These are phyloP conservation scores for Annulohypoxylon truncatum DNA, from an alignment of 2,329 filamentous ascomycete genomes.

Conservation along the genomic window DNA sequence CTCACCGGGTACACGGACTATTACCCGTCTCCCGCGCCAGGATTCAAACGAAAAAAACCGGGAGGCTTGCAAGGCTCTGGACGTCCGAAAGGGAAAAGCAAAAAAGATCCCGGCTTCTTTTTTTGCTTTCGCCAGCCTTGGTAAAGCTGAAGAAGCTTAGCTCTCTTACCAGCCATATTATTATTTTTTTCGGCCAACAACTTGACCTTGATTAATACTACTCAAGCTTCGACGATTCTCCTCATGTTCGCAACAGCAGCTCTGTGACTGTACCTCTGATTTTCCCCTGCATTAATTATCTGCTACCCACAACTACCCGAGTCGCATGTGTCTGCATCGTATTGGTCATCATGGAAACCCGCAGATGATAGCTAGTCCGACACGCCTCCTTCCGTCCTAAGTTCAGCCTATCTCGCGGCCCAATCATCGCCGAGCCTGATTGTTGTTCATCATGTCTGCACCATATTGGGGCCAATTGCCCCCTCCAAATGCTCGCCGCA, in stretches of 20 bases:
- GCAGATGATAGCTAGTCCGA: slow-evolving; percentile 41
- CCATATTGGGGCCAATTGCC: slow-evolving; percentile 71
- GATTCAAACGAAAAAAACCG: slow-evolving; percentile 39
- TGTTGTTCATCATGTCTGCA: slow-evolving; percentile 56
- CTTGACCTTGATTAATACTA: slow-evolving; percentile 30
- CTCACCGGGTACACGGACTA: slow-evolving; percentile 29
- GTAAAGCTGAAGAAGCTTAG: slow-evolving; percentile 31
- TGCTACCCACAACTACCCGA: slow-evolving; percentile 40
- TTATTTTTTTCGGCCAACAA: slow-evolving; percentile 22
- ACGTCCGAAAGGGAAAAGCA: slow-evolving; percentile 22
- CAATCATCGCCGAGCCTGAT: slow-evolving; percentile 40
- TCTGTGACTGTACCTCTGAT: slow-evolving; percentile 17
- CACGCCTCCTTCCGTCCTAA: slow-evolving; percentile 26
- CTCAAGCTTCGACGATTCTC: slow-evolving; percentile 19
- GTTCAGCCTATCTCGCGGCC: slow-evolving; percentile 44
- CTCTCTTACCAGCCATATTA: slow-evolving; percentile 34
- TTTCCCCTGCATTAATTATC: slow-evolving; percentile 43
- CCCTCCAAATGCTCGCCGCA: slow-evolving; percentile 59
- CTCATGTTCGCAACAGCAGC: slow-evolving; percentile 20
- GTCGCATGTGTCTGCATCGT: slow-evolving; percentile 58
- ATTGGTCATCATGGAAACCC: slow-evolving; percentile 55
- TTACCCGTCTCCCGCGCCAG: slow-evolving; percentile 29
- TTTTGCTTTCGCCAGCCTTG: slow-evolving; percentile 27
- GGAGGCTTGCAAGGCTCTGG: slow-evolving; percentile 32
- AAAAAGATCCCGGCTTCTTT: slow-evolving; percentile 32